Evolutionary conservation across 441 rosid species (phyloP).

Genomic region (Pelargonium exstipulatum): DNA sequence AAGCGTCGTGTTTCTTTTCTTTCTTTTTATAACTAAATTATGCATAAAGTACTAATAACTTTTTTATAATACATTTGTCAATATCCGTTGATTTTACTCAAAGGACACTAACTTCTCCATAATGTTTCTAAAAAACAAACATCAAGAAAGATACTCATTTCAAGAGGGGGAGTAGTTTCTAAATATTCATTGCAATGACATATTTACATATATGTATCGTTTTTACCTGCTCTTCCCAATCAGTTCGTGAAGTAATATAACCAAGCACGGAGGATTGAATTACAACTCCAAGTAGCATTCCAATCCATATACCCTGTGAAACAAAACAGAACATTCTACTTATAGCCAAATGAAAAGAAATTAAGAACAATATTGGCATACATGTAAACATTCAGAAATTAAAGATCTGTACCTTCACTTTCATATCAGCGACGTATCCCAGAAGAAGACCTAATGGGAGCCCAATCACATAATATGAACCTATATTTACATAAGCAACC

Average conservation of each 20-base stretch:
- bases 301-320: conserved; percentile 26
- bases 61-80: too few species aligned
- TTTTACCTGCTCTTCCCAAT: conserved; percentile 27
- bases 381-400: neutral
- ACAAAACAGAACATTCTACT: neutral
- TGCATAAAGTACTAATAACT: too few species aligned
- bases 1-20: too few species aligned
- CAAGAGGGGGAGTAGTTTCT: neutral
- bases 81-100: too few species aligned
- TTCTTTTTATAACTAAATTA: too few species aligned
- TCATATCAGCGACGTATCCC: conserved; percentile 26
- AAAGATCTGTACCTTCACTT: conserved; percentile 24
- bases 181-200: too few species aligned
- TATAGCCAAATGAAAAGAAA: neutral
- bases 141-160: neutral
- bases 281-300: conserved; percentile 19
- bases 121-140: too few species aligned
- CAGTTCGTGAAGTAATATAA: conserved; percentile 19
- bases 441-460: conserved; percentile 37
- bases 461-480: conserved; percentile 39
- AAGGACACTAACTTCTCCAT: too few species aligned
- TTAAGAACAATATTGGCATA: neutral
- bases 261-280: conserved; percentile 13
- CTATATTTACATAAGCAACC: conserved; percentile 38
- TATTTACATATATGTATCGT: too few species aligned